A percentile compares a stretch with the other conserved stretches of the same genome.
Evolutionary conservation across 495 filamentous ascomycete genomes (phyloP).

Genomic region (Hyaloscypha hepaticicola): DNA sequence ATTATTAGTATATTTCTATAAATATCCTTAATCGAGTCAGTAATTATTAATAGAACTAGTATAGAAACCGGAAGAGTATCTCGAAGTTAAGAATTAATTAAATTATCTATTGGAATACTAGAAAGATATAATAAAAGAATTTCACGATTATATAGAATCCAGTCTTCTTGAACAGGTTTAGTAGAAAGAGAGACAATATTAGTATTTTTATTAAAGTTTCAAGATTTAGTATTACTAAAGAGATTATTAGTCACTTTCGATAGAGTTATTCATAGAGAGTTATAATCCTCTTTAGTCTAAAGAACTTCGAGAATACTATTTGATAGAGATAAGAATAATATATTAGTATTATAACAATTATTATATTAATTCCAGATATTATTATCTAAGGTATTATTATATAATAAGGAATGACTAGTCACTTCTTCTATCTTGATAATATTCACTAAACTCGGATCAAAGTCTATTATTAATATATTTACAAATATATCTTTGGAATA

Average conservation of each 20-base stretch:
- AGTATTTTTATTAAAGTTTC: constrained; percentile 6
- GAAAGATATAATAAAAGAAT: constrained; percentile 15
- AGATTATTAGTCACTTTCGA: constrained; percentile 1
- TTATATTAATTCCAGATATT: constrained; percentile 10
- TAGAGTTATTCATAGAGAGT: constrained; percentile 11
- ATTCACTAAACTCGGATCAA: constrained; percentile 8
- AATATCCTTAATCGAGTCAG: constrained; percentile 1
- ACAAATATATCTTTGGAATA: constrained; percentile 12
- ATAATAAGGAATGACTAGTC: constrained; percentile 15
- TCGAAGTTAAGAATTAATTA: constrained; percentile 27
- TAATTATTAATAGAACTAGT: constrained; percentile 8
- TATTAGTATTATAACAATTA: constrained; percentile 14
- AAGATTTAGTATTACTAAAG: constrained; percentile 9
- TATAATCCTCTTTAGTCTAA: constrained; percentile 11
- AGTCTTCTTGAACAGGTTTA: constrained; percentile 13
- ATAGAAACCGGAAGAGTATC: constrained; percentile 17
- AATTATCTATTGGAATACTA: constrained; percentile 19
- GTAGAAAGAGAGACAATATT: constrained; percentile 15
- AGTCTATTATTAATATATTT: constrained; percentile 9
- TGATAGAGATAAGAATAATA: constrained; percentile 13
- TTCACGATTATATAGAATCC: constrained; percentile 6
- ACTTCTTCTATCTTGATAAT: constrained; percentile 10
- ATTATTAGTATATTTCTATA: background rate
- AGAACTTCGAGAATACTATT: constrained; percentile 17
- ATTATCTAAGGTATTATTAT: constrained; percentile 7